These are phyloP conservation scores for Plasmopara halstedii DNA, from an alignment of 352 stramenopile species.

Conservation along the genomic window DNA sequence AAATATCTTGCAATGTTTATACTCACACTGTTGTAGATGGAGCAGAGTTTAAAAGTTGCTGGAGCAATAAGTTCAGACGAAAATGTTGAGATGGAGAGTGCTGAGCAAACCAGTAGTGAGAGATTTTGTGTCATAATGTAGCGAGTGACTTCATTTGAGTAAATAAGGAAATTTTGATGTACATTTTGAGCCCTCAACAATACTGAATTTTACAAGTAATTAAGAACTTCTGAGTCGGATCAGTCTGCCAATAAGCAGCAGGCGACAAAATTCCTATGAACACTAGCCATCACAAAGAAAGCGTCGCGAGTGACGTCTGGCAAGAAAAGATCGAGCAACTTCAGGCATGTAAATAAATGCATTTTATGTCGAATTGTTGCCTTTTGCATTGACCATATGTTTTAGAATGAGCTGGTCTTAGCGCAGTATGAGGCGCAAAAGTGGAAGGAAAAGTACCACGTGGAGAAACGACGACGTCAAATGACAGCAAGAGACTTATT, in stretches of 20 bases:
- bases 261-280: conserved; percentile 10
- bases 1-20: not conserved
- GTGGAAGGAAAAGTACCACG: conserved; percentile 78
- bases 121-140: conserved; percentile 26
- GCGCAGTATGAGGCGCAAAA: conserved; percentile 58
- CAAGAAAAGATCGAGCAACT: conserved; percentile 38
- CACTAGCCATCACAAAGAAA: conserved; percentile 18
- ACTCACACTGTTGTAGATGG: conserved; percentile 29
- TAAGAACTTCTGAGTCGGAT: not conserved
- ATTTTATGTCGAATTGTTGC: not conserved
- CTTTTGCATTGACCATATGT: conserved; percentile 4
- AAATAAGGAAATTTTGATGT: conserved; percentile 5
- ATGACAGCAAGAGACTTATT: conserved; percentile 56
- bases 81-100: conserved; percentile 22
- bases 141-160: not conserved
- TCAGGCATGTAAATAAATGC: conserved; percentile 18
- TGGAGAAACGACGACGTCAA: conserved; percentile 60
- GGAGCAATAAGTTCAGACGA: conserved; percentile 1
- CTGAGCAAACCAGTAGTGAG: not conserved
- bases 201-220: not conserved
- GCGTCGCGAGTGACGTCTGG: conserved; percentile 19
- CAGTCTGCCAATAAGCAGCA: not conserved
- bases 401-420: conserved; percentile 52
- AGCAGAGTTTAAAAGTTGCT: conserved; percentile 21
- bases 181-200: not conserved